A percentile compares a stretch with the other conserved stretches of the same genome.
These are phyloP conservation scores for Naumovozyma castellii DNA, from an alignment of 805 yeast species.

Conservation along the genomic window DNA sequence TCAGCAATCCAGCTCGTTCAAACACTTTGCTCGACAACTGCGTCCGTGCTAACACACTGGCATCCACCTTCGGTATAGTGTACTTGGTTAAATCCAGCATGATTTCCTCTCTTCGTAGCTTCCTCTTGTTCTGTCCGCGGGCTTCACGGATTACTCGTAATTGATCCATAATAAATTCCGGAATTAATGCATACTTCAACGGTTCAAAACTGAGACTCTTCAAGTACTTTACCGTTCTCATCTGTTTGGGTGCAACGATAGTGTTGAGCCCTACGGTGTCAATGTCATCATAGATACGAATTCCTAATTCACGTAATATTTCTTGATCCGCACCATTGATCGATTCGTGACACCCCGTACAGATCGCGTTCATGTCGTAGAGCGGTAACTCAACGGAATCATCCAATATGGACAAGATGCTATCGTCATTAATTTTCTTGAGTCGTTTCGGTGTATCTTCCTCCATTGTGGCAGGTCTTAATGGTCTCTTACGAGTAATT, in stretches of 20 bases:
- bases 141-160: slow-evolving; percentile 28
- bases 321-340: slow-evolving; percentile 36
- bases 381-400: not conserved
- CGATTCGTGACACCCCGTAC: slow-evolving; percentile 49
- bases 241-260: slow-evolving; percentile 68
- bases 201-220: slow-evolving; percentile 53
- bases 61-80: slow-evolving; percentile 29
- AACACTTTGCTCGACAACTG: slow-evolving; percentile 18
- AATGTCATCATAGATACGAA: slow-evolving; percentile 32
- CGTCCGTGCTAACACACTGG: slow-evolving; percentile 15
- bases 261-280: not conserved
- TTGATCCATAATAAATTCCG: slow-evolving; percentile 42
- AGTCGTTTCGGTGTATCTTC: not conserved
- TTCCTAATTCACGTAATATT: slow-evolving; percentile 44
- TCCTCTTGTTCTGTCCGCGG: slow-evolving; percentile 4
- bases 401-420: not conserved
- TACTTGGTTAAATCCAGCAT: slow-evolving; percentile 11
- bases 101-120: slow-evolving; percentile 7
- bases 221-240: slow-evolving; percentile 82
- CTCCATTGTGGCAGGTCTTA: not conserved
- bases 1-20: slow-evolving; percentile 15
- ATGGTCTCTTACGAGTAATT: not conserved
- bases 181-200: slow-evolving; percentile 42
- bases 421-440: not conserved
- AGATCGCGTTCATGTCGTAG: slow-evolving; percentile 40